A percentile compares a stretch with the other conserved stretches of the same genome.
phyloP scores from a whole-genome alignment of 345 rosid species.

The Acer yangbiense region DNA sequence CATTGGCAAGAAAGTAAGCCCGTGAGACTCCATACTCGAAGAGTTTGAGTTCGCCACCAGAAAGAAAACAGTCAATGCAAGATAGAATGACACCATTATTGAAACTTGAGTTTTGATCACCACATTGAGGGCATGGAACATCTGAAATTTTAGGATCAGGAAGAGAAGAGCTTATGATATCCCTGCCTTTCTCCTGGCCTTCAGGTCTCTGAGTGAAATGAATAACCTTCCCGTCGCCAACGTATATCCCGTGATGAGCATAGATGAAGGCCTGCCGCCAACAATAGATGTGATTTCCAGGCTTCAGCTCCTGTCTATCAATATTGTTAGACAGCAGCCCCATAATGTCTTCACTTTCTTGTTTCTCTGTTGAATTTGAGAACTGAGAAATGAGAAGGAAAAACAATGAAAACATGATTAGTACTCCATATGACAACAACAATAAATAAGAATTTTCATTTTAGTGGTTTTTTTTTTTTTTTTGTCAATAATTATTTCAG shows the following conservation, averaged over 20 bases:
- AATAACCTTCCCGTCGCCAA: slow-evolving; percentile 67
- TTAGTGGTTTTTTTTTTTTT: too few species aligned
- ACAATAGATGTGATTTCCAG: background rate
- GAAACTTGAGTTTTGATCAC: slow-evolving; percentile 27
- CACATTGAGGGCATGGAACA: slow-evolving; percentile 54
- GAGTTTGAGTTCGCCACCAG: too few species aligned
- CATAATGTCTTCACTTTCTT: background rate
- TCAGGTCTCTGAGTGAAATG: slow-evolving; percentile 71
- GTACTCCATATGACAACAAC: background rate
- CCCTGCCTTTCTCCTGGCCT: slow-evolving; percentile 51
- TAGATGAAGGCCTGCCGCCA: background rate
- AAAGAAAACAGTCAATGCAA: background rate
- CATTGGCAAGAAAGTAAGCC: too few species aligned
- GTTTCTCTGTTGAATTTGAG: background rate
- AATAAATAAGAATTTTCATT: background rate
- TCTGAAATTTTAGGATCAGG: slow-evolving; percentile 29
- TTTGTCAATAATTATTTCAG: too few species aligned
- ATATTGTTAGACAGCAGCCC: background rate
- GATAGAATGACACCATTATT: slow-evolving; percentile 56
- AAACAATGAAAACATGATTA: background rate
- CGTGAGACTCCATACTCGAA: too few species aligned
- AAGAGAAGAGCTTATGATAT: slow-evolving; percentile 44
- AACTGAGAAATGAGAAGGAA: background rate
- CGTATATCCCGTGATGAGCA: slow-evolving; percentile 47
- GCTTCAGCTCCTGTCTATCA: background rate